Base-by-base conservation (phyloP, 495 filamentous ascomycete species). In the Penicillium lagena region DNA sequence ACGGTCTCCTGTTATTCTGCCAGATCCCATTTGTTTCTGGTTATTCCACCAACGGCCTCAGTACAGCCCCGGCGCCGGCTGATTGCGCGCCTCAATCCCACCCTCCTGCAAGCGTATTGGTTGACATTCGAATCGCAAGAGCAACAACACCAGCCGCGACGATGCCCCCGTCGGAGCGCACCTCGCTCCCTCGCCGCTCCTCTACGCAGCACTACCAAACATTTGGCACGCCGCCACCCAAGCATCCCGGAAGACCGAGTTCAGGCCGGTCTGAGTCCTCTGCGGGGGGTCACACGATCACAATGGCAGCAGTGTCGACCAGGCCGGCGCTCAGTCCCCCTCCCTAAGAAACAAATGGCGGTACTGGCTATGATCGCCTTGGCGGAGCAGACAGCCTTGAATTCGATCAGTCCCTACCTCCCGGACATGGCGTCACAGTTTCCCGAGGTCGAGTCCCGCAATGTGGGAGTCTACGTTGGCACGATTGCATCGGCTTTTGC, bases 391-490 rank as follows among this genome's bases (percentile, higher is more conserved):
- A 96, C 94, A 1, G 93, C 93, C 1, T 78, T 98, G 54, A 97
- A 98, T 57, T 93, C 86, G 11, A 95, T 98, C 48, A 86, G 85
- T n/a, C 93, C 93, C 0, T 98, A 98, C 63, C 79, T 98, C 0
- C 93, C 93, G 0, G 79, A 89, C 45, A 97, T 97, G 91, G 80
- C 86, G 2, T 80, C 83, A 9, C 81, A 78, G 7, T 97, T 98
- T 52, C 85, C 87, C 4, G 86, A 89, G 48, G 83, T 96, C 28
- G 71, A 83, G 15, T 54, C 71, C 17, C 73, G 68, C 1, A 68
- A 87, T 45, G 85, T 89, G 15, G 93, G 93, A 7, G 59, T 97
- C 30, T 96, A 95, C 62, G 90, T 96, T 12, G 93, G 93, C 17
- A 66, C 85, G 35, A 83, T 97, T 35, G 94, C 89, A 0, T 94